Base-by-base conservation (phyloP, 805 yeast genomes). In the Alloascoidea africana region DNA sequence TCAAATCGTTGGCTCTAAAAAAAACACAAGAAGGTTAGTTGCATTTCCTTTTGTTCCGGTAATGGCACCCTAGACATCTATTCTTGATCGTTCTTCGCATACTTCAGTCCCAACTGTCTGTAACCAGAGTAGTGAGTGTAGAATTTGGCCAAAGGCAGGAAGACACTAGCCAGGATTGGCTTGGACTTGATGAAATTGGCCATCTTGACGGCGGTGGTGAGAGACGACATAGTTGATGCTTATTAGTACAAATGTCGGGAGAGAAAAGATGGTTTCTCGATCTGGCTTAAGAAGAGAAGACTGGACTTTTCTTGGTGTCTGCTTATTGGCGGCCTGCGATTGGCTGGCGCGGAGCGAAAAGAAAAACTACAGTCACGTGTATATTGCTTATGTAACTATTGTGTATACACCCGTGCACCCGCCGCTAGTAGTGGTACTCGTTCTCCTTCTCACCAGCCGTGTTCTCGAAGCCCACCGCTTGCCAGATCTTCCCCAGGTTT, bases 101-200 rank as follows among this genome's bases (percentile, higher is more conserved):
- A 45, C 56, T 54, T 84, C 52, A 91, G 72, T 39, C 98, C 98
- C 66, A 91, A 62, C 60, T 86, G 74, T 70, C 97, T 82, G 82
- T 91, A 91, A 42, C 97, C 97, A 40, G 94, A 69, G 46, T 70
- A 68, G 47, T 76, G 65, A 48, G 71, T 65, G 63, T 79, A 87
- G 49, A 73, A 65, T 54, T 76, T 72, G 35, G 96, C 81, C 32
- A 78, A 68, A 46, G 98, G 97, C 19, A 78, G 70, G 46, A 82
- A 66, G 47, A 87, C 58, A 56, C 77, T 75, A 47, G 81, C 71
- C 54, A 91, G 72, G 36, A 73, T 55, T 39, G 97, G 94, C 47
- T 85, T 72, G 49, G 76, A 77, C 56, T 81, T 70, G 53, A 89
- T 77, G 67, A 65, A 78, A 58, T 84, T 89, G 49, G 85, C 78